phyloP scores from a whole-genome alignment of 2,329 filamentous ascomycete genomes.

The Penicillium sp. region DNA sequence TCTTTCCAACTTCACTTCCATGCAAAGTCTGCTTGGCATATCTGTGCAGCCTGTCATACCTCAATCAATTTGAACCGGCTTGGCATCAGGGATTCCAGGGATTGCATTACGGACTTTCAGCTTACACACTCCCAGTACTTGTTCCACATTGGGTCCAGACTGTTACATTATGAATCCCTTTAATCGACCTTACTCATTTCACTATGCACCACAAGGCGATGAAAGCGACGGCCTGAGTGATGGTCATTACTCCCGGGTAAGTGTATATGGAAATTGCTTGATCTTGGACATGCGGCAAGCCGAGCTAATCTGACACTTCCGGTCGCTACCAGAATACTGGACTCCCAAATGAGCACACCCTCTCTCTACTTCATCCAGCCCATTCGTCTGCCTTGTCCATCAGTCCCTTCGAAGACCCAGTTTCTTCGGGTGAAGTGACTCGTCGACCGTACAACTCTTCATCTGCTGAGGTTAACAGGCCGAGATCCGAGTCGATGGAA shows the following conservation, averaged over 20 bases:
- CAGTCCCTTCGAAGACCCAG: background rate
- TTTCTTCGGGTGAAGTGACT: background rate
- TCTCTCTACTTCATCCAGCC: background rate
- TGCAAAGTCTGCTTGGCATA: background rate
- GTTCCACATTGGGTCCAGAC: background rate
- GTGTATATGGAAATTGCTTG: constrained; percentile 4
- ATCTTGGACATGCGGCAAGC: constrained; percentile 3
- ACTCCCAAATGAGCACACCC: background rate
- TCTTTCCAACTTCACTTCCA: background rate
- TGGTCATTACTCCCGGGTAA: background rate
- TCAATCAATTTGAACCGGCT: constrained; percentile 4
- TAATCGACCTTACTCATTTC: background rate
- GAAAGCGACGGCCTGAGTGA: background rate
- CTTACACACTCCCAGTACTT: background rate
- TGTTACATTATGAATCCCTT: background rate
- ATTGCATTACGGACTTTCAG: background rate
- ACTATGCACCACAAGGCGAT: background rate
- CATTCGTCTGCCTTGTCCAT: background rate
- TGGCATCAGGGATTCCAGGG: constrained; percentile 2
- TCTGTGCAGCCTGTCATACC: constrained; percentile 4
- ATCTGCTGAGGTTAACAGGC: background rate
- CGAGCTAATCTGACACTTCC: constrained; percentile 2
- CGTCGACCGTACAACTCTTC: background rate
- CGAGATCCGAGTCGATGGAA: background rate
- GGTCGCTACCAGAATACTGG: background rate